phyloP scores from a whole-genome alignment of 2,329 filamentous ascomycete genomes.

The Scedosporium aurantiacum region DNA sequence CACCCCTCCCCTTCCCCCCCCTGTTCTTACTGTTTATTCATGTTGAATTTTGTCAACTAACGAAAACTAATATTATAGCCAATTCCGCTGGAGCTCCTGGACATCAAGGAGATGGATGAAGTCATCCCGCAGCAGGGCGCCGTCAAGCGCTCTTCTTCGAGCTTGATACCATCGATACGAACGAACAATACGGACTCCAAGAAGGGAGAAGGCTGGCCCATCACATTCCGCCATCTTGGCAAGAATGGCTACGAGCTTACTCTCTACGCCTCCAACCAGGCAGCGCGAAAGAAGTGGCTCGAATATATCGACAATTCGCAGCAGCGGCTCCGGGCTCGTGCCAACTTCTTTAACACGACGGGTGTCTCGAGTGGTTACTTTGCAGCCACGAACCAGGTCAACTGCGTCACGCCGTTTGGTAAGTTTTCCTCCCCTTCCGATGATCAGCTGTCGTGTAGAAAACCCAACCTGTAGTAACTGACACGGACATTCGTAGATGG shows the following conservation, averaged over 20 bases:
- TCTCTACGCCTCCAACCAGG: conserved; percentile 74
- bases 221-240: conserved; percentile 91
- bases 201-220: conserved; percentile 70
- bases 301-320: conserved; percentile 91
- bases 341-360: conserved; percentile 78
- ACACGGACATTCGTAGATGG: conserved; percentile 51
- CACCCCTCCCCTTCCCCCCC: not conserved
- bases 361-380: conserved; percentile 51
- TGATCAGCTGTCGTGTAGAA: not conserved
- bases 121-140: conserved; percentile 72
- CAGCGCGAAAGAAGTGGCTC: conserved; percentile 90
- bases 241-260: conserved; percentile 92
- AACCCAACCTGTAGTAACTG: conserved; percentile 6
- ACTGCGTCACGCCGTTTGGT: conserved; percentile 89
- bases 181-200: conserved; percentile 41
- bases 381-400: conserved; percentile 66
- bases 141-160: conserved; percentile 79
- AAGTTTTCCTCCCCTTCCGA: conserved; percentile 23
- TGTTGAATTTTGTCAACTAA: not conserved
- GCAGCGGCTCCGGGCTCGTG: conserved; percentile 71
- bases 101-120: conserved; percentile 96
- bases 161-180: conserved; percentile 53
- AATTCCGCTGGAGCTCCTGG: conserved; percentile 83
- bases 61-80: conserved; percentile 38
- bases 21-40: conserved; percentile 6